Evolutionary conservation across 495 filamentous ascomycete species (phyloP).

Genomic region (Extremus antarcticus): DNA sequence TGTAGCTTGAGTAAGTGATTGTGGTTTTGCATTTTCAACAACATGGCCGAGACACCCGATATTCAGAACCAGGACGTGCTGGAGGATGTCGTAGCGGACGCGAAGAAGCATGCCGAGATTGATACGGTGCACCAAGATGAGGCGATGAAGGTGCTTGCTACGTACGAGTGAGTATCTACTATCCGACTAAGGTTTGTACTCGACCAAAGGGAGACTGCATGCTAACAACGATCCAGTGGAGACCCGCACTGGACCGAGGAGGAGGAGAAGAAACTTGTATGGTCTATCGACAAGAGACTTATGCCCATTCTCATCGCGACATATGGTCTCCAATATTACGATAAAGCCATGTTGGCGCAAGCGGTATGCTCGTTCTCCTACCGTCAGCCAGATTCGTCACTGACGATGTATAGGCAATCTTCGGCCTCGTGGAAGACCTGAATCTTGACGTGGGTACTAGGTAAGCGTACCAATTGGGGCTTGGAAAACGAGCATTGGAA

Average conservation of each 20-base stretch:
- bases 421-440: neutral
- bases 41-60: neutral
- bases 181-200: neutral
- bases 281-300: constrained; percentile 38
- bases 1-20: no score
- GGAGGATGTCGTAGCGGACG: neutral
- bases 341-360: constrained; percentile 34
- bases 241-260: constrained; percentile 32
- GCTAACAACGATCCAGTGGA: constrained; percentile 19
- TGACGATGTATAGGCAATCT: no score
- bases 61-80: neutral
- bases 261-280: constrained; percentile 31
- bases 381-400: no score
- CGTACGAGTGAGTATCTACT: constrained; percentile 20
- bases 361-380: no score
- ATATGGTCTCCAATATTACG: constrained; percentile 36
- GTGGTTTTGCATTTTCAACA: no score
- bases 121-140: constrained; percentile 38
- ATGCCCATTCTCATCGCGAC: constrained; percentile 42
- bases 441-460: constrained; percentile 2
- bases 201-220: no score
- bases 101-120: constrained; percentile 6
- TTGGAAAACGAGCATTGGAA: no score
- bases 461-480: no score
- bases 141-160: constrained; percentile 32